Evolutionary conservation across 345 rosid genomes (phyloP), one percentile per base, ranked within the genome.

Genomic region (Zanthoxylum bungeanum): DNA sequence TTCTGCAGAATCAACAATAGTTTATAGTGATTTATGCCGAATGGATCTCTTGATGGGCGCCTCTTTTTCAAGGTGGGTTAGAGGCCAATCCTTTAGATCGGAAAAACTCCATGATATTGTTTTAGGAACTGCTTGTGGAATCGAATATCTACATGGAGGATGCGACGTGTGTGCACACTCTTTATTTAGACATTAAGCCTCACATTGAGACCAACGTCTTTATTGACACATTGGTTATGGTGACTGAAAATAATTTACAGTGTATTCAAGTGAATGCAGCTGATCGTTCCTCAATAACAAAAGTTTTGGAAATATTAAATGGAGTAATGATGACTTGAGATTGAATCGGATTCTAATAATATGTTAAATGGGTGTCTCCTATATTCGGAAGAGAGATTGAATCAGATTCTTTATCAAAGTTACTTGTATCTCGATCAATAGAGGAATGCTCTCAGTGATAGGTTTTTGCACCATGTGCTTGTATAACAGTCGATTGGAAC

Each of bases 271-370:
- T 72, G 64, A 42, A 34, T 19, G 64, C 78, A 59, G 36, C 60
- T 4, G 73, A 84, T 34, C 84, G 85, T 19, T 82, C 84, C 7
- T 66, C 71, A 21, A 84, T 81, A 73, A 51, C 75, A 53, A 64
- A 27, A 60, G 83, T 81, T 28, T 60, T 81, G 33, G 80, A 79
- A 67, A 79, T 79, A 82, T 71, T 84, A 46, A 70, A 62, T 71
- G 73, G 0, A 64, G 46, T 16, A 17, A 46, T 10, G 72, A 66
- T 42, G 61, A 66, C 27, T 70, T 84, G 53, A 46, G 39, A 51
- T 33, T 34, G 27, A 51, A 12, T 33, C 59, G n/a, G 58, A 33
- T 7, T 51, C 51, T 9, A n/a, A n/a, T n/a, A n/a, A n/a, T n/a
- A n/a, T n/a, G n/a, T n/a, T n/a, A n/a, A n/a, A n/a, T n/a, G n/a